Evolutionary conservation across 2,329 filamentous ascomycete species (phyloP).

Genomic region (Exophiala oligosperma): DNA sequence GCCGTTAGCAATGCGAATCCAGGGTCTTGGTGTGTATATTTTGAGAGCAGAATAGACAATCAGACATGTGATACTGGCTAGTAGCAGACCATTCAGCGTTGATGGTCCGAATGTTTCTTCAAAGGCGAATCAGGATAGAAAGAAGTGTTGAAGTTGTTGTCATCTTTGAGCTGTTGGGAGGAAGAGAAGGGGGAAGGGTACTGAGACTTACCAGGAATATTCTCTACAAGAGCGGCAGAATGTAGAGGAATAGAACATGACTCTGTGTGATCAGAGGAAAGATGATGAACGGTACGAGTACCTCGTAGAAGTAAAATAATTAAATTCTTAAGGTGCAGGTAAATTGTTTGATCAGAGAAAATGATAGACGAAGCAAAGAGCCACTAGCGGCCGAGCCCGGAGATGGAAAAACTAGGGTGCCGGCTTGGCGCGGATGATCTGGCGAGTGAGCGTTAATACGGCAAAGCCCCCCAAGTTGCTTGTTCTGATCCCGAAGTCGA

Average conservation of each 20-base stretch:
- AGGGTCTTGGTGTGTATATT: not conserved
- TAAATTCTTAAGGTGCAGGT: too few species aligned
- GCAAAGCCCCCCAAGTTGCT: too few species aligned
- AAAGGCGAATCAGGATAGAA: conserved; percentile 67
- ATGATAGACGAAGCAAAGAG: not conserved
- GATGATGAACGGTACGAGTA: not conserved
- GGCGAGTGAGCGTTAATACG: not conserved
- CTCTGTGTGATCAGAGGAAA: not conserved
- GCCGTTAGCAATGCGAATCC: conserved; percentile 4
- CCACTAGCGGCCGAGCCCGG: not conserved
- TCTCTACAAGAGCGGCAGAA: not conserved
- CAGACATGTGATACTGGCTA: conserved; percentile 72
- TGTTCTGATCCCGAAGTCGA: too few species aligned
- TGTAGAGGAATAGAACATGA: not conserved
- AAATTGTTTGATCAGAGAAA: not conserved
- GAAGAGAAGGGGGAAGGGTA: not conserved
- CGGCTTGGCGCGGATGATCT: not conserved
- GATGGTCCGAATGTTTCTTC: conserved; percentile 62
- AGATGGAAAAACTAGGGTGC: not conserved
- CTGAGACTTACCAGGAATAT: not conserved
- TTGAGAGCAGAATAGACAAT: conserved; percentile 36
- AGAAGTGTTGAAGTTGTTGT: conserved; percentile 60
- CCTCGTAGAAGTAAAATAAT: not conserved
- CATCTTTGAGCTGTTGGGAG: conserved; percentile 50
- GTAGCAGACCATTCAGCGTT: conserved; percentile 67